phyloP scores from a whole-genome alignment of 305 asterid species.

The Salvia sclarea region DNA sequence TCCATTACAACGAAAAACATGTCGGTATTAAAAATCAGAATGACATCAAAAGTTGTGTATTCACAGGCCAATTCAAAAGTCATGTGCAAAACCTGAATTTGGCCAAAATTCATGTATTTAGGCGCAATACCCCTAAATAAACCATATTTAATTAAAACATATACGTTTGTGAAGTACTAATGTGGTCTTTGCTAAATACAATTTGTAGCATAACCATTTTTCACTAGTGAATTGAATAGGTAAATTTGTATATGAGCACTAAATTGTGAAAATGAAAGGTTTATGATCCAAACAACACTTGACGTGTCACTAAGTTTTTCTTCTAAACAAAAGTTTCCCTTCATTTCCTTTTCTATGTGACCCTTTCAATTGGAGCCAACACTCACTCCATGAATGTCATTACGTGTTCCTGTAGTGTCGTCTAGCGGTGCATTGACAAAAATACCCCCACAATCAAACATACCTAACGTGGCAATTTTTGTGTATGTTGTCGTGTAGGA shows the following conservation, averaged over 20 bases:
- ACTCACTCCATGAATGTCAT: not conserved
- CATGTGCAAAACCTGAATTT: too few species aligned
- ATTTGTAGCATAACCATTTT: too few species aligned
- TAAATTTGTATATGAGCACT: not conserved
- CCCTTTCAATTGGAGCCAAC: not conserved
- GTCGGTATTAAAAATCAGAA: too few species aligned
- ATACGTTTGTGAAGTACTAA: too few species aligned
- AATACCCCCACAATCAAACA: not conserved
- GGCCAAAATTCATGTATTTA: too few species aligned
- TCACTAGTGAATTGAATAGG: not conserved
- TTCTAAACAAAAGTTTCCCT: not conserved
- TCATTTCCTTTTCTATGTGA: not conserved
- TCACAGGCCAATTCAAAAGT: too few species aligned
- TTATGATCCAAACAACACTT: too few species aligned
- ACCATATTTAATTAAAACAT: too few species aligned
- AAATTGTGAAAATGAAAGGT: not conserved
- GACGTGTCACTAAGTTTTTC: not conserved
- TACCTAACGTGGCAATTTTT: slow-evolving; percentile 22
- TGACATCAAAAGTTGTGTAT: too few species aligned
- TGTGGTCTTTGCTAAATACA: too few species aligned
- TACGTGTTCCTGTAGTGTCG: not conserved
- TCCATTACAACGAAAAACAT: too few species aligned
- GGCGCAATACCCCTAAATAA: too few species aligned
- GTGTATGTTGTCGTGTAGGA: slow-evolving; percentile 14
- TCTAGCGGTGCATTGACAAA: not conserved